Evolutionary conservation across 257 asterid genomes (phyloP).

Genomic region (Petrea volubilis): DNA sequence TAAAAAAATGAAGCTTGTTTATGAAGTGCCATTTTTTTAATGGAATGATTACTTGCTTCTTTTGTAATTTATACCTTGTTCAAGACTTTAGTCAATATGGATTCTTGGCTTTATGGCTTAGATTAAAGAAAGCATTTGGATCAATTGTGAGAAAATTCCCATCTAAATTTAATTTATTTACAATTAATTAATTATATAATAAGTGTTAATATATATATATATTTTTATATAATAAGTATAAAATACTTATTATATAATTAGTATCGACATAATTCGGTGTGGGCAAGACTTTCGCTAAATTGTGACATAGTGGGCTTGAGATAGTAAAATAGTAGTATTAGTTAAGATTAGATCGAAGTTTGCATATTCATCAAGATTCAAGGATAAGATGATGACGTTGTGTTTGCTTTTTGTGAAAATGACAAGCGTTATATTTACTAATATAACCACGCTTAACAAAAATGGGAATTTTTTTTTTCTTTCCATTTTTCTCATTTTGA

Average conservation of each 20-base stretch:
- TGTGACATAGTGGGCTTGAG: neutral
- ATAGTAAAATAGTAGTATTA: neutral
- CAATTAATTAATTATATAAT: no score
- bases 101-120: neutral
- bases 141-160: no score
- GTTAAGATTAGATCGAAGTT: neutral
- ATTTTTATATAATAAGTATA: no score
- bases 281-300: neutral
- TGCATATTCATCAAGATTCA: neutral
- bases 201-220: no score
- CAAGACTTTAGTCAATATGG: neutral
- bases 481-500: no score
- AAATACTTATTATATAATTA: no score
- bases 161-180: no score
- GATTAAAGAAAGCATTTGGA: neutral
- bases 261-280: no score
- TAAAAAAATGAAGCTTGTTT: neutral
- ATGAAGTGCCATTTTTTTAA: neutral
- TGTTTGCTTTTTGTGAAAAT: neutral
- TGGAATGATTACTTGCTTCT: conserved; percentile 29
- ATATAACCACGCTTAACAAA: conserved; percentile 3
- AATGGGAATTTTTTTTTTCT: neutral
- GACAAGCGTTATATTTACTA: neutral
- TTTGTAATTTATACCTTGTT: conserved; percentile 9
- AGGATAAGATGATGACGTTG: neutral